Evolutionary conservation across 1,284 basidiomycete genomes (phyloP), one percentile per base, ranked within the genome.

Genomic region (Puccinia triticina): DNA sequence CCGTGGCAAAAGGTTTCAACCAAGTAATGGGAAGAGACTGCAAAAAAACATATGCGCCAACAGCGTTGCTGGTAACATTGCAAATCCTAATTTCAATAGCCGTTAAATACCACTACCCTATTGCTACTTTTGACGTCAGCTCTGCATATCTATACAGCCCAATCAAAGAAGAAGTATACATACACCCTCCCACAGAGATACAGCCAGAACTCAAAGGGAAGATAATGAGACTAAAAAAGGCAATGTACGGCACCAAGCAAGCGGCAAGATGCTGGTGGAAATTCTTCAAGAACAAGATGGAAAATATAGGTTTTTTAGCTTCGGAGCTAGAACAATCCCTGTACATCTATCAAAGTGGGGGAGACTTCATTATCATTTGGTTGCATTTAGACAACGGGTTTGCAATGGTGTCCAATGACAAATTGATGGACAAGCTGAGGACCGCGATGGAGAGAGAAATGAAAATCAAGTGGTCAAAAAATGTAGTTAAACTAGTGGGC

Each of bases 261-360:
- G 77, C 64, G 16, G 77, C 77, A 32, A 21, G 77, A 4, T 79
- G 77, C 46, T 79, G 77, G 77, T 79, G 77, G 77, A 10, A 34
- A n/a, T 50, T 46, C 43, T 50, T 79, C 46, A 40, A 69, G 21
- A 5, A 7, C 5, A 69, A 21, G 29, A 37, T 79, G n/a, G 32
- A 29, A 21, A 2, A n/a, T 5, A 29, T 57, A 26, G 48, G 50
- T 23, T 71, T 69, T 57, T 8, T 29, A 43, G 26, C 29, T 10
- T 48, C 26, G 7, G 50, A 79, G 23, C 16, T 69, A 32, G 77
- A 79, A 8, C 18, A 32, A 8, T 50, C 64, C 14, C 50, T 79
- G 5, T 79, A 79, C 40, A 34, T 79, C 1, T 71, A 29, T 7
- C 34, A 29, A 21, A 40, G 12, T 4, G 48, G 46, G 1, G 34